These are phyloP conservation scores for Marchantia paleacea DNA, from an alignment of 225 moss, liverwort and hornwort genomes.

Conservation along the genomic window DNA sequence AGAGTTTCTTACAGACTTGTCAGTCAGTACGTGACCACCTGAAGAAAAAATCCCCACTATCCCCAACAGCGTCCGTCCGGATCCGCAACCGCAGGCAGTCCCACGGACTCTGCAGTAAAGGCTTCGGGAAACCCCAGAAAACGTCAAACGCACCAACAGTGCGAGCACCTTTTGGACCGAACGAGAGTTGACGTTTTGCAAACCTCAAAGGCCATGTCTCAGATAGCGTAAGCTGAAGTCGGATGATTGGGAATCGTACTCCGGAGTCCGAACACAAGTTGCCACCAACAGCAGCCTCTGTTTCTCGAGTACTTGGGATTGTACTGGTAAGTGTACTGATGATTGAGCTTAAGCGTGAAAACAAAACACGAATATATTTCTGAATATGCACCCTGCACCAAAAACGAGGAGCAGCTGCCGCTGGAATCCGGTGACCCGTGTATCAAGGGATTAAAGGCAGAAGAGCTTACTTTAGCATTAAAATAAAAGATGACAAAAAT, in stretches of 20 bases:
- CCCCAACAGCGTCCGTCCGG: neutral
- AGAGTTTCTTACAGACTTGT: too few species aligned
- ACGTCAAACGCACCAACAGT: neutral
- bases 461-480: neutral
- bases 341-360: neutral
- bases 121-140: neutral
- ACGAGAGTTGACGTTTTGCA: neutral
- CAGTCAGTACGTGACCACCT: too few species aligned
- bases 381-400: neutral
- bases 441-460: neutral
- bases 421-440: neutral
- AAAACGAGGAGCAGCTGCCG: neutral
- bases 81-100: neutral
- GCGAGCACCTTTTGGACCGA: neutral
- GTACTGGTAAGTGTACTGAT: conserved; percentile 1
- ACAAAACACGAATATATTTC: neutral
- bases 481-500: neutral
- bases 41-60: too few species aligned
- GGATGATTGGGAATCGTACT: neutral
- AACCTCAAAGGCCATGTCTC: neutral
- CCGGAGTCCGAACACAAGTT: neutral
- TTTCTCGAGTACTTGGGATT: neutral
- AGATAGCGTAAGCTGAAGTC: neutral
- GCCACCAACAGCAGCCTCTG: neutral
- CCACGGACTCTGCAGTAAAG: neutral